Evolutionary conservation across 352 stramenopile species (phyloP).

Genomic region (Phytophthora hibernalis): DNA sequence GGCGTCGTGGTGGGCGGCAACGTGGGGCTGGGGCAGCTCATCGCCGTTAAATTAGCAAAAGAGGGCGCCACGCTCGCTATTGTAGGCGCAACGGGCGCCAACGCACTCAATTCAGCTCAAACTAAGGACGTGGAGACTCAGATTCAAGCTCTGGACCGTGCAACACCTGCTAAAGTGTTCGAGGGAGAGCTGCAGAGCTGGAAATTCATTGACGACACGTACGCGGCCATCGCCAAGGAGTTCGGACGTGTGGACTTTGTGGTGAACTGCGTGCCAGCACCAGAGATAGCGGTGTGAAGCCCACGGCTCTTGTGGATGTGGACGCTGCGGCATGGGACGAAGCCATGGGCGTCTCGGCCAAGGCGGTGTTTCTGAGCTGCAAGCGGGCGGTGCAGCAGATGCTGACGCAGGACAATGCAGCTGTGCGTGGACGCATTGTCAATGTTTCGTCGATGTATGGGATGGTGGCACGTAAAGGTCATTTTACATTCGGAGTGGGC

Average conservation of each 20-base stretch:
- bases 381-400: constrained; percentile 72
- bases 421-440: constrained; percentile 65
- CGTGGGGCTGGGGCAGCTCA: constrained; percentile 64
- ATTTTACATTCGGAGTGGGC: constrained; percentile 72
- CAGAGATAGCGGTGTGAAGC: constrained; percentile 40
- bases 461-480: constrained; percentile 62
- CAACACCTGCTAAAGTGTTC: constrained; percentile 39
- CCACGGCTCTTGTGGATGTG: constrained; percentile 46
- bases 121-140: constrained; percentile 51
- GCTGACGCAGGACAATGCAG: constrained; percentile 61
- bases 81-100: constrained; percentile 41
- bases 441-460: constrained; percentile 71
- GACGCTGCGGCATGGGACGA: constrained; percentile 60
- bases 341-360: constrained; percentile 67
- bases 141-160: constrained; percentile 38
- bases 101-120: constrained; percentile 20
- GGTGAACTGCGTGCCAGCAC: constrained; percentile 65
- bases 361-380: constrained; percentile 73
- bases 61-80: constrained; percentile 68
- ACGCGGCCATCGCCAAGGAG: constrained; percentile 45
- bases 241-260: constrained; percentile 78
- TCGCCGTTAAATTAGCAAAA: constrained; percentile 65
- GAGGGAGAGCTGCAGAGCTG: constrained; percentile 60
- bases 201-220: constrained; percentile 59
- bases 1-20: constrained; percentile 72